These are phyloP conservation scores for Globisporangium okanoganense DNA, from an alignment of 352 stramenopile genomes.

Conservation along the genomic window DNA sequence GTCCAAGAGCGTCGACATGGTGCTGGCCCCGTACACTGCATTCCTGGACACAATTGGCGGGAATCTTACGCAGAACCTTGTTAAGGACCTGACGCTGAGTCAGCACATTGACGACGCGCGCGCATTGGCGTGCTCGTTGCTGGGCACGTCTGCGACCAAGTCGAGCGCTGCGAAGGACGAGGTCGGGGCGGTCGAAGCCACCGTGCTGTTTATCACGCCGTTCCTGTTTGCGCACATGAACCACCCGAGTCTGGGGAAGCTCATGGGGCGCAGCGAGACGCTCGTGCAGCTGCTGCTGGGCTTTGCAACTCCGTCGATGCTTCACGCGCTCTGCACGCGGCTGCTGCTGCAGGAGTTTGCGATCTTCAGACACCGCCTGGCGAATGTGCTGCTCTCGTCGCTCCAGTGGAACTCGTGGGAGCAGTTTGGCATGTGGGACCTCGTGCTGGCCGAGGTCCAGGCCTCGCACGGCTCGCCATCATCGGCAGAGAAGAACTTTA, in stretches of 20 bases:
- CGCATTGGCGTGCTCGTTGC: conserved; percentile 49
- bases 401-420: conserved; percentile 84
- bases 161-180: conserved; percentile 36
- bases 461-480: conserved; percentile 21
- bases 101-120: conserved; percentile 80
- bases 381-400: conserved; percentile 70
- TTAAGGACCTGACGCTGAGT: conserved; percentile 69
- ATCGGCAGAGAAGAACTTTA: conserved; percentile 39
- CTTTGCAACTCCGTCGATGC: conserved; percentile 55
- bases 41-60: conserved; percentile 57
- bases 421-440: conserved; percentile 77
- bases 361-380: conserved; percentile 63
- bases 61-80: conserved; percentile 40
- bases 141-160: conserved; percentile 33
- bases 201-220: conserved; percentile 49
- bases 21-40: conserved; percentile 55
- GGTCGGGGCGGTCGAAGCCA: conserved; percentile 59
- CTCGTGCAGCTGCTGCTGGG: conserved; percentile 65
- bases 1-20: conserved; percentile 47
- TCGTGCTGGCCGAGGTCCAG: conserved; percentile 67
- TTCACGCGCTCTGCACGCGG: conserved; percentile 52
- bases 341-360: conserved; percentile 75
- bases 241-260: conserved; percentile 53
- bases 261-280: conserved; percentile 55
- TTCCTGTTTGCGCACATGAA: conserved; percentile 72